phyloP scores from a whole-genome alignment of 106 monocot genomes.

The Apostasia shenzhenica region DNA sequence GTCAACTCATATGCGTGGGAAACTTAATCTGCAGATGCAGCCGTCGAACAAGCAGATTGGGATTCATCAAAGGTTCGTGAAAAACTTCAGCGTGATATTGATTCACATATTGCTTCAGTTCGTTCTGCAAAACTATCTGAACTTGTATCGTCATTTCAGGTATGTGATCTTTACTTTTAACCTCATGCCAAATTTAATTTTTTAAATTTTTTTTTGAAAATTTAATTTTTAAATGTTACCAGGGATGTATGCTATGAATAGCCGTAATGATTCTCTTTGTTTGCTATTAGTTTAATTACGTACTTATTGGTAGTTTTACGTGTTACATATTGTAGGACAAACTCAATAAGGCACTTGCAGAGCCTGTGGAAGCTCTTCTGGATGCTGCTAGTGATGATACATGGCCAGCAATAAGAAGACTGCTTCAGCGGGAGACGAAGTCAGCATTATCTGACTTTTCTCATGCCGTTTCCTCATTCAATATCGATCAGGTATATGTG shows the following conservation, averaged over 20 bases:
- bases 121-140: slow-evolving; percentile 64
- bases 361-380: slow-evolving; percentile 84
- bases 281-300: background rate
- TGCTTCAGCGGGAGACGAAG: slow-evolving; percentile 71
- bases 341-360: slow-evolving; percentile 56
- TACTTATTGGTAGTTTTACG: background rate
- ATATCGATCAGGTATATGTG: slow-evolving; percentile 51
- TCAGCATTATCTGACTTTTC: slow-evolving; percentile 40
- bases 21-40: slow-evolving; percentile 47
- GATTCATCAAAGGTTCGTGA: slow-evolving; percentile 68
- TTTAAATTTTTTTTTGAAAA: background rate
- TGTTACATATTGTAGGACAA: slow-evolving; percentile 32
- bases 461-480: slow-evolving; percentile 59
- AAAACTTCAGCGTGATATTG: slow-evolving; percentile 82
- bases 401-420: slow-evolving; percentile 76
- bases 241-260: background rate
- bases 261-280: background rate
- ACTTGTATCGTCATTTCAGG: slow-evolving; percentile 58
- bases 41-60: slow-evolving; percentile 72
- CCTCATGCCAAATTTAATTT: background rate
- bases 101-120: slow-evolving; percentile 64
- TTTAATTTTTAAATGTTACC: background rate
- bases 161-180: slow-evolving; percentile 4
- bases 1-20: too few relatives aligned
- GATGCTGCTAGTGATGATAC: slow-evolving; percentile 72